Evolutionary conservation across 169 alveolate species (phyloP).

Genomic region (Plasmodium knowlesi): DNA sequence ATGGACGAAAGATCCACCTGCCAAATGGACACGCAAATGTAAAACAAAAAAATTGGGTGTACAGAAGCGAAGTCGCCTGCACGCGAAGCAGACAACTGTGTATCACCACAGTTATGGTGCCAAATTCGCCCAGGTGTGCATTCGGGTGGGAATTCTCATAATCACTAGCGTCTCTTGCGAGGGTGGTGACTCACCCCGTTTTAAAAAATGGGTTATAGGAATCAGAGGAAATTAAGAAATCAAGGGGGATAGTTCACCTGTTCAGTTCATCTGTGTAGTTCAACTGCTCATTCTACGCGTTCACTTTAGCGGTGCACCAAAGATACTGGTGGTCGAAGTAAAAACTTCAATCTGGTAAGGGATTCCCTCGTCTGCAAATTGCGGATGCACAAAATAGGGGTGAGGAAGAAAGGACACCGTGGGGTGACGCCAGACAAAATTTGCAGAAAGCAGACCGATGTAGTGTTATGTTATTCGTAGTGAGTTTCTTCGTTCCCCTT

Average conservation of each 20-base stretch:
- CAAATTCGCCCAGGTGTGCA: neutral
- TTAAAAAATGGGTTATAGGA: neutral
- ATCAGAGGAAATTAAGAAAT: neutral
- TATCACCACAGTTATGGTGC: neutral
- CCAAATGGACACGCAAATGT: neutral
- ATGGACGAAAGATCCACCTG: neutral
- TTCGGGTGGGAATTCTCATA: neutral
- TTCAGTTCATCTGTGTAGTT: too few relatives aligned
- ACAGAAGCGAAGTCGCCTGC: neutral
- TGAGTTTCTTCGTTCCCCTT: neutral
- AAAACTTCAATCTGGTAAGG: neutral
- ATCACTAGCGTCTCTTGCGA: neutral
- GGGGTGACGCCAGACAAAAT: neutral
- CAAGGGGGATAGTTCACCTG: neutral
- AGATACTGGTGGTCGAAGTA: neutral
- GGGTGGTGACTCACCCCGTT: neutral
- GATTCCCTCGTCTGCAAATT: slow-evolving; percentile 19
- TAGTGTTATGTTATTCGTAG: neutral
- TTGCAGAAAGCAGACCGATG: neutral
- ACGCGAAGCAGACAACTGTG: neutral
- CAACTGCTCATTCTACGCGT: neutral
- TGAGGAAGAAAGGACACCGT: neutral
- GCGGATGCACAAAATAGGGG: neutral
- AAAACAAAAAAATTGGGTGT: neutral
- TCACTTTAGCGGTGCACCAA: neutral